Evolutionary conservation across 2,329 filamentous ascomycete species (phyloP), one percentile per base, ranked within the genome.

Genomic region (Lecanicillium sp.): DNA sequence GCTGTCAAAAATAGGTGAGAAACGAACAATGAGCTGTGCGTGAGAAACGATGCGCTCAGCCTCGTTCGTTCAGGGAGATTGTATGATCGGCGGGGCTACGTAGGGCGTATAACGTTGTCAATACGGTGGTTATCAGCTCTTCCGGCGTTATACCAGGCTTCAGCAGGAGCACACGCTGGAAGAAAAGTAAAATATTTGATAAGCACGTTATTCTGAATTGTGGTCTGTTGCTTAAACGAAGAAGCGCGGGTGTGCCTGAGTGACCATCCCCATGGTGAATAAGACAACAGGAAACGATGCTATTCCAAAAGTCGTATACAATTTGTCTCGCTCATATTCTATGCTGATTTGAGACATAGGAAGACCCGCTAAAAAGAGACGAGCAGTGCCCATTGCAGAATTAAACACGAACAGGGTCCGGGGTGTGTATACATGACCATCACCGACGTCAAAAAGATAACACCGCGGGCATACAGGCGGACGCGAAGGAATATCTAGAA

Each of bases 241-340:
- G 14, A 39, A 4, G 36, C 20, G 36, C 20, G 36, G 21, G 27
- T 14, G 17, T 42, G 26, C 11, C 32, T 30, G 27, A 35, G 9
- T 2, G 41, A n/a, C 29, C n/a, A n/a, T n/a, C n/a, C n/a, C n/a
- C n/a, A n/a, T n/a, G n/a, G n/a, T n/a, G n/a, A n/a, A 35, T 10
- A 17, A 21, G 30, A 32, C n/a, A 14, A 35, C 20, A 19, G 8
- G 12, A 24, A 33, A 44, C 29, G 21, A 35, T 35, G 20, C 41
- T 44, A 44, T 44, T 35, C 41, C 41, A 19, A 33, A 44, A 44
- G 20, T 14, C 41, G 41, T 44, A 44, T 44, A 7, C 41, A 35
- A 26, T 44, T 35, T 19, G 41, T 24, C 29, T 24, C 20, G 20
- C 29, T 33, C 14, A 44, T 35, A 44, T 35, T 4, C 12, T 35